Conservation (phyloP, 352 stramenopile species). For the Pythium guiyangense region DNA sequence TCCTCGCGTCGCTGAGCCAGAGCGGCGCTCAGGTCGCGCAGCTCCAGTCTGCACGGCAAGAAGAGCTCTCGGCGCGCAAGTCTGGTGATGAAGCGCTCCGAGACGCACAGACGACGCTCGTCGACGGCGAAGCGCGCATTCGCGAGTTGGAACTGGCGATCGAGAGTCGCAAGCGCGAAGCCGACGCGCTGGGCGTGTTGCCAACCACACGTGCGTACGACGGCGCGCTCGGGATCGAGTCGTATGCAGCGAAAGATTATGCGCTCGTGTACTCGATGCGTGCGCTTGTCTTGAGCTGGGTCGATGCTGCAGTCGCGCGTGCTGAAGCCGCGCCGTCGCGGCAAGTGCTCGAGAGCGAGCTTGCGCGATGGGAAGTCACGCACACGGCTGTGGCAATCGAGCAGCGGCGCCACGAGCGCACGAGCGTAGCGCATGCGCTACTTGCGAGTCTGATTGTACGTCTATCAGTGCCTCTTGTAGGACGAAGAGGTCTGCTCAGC, state of each 20-base stretch:
- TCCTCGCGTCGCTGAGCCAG: slow-evolving; percentile 31
- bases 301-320: slow-evolving; percentile 22
- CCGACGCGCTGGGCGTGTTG: slow-evolving; percentile 11
- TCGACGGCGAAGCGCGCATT: slow-evolving; percentile 23
- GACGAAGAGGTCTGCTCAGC: background rate
- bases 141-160: slow-evolving; percentile 6
- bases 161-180: slow-evolving; percentile 22
- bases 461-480: background rate
- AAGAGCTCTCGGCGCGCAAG: slow-evolving; percentile 20
- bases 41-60: slow-evolving; percentile 20
- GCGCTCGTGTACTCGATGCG: slow-evolving; percentile 34
- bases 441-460: slow-evolving; percentile 19
- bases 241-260: slow-evolving; percentile 30
- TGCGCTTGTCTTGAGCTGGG: slow-evolving; percentile 35
- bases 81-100: slow-evolving; percentile 21
- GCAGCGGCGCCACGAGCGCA: slow-evolving; percentile 6
- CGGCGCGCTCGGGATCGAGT: slow-evolving; percentile 30
- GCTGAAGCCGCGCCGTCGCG: slow-evolving; percentile 17
- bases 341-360: slow-evolving; percentile 22
- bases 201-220: slow-evolving; percentile 14
- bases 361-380: slow-evolving; percentile 22
- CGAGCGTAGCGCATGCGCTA: slow-evolving; percentile 7
- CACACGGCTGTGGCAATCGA: slow-evolving; percentile 19
- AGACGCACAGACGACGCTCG: slow-evolving; percentile 23
- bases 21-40: slow-evolving; percentile 25